phyloP scores from a whole-genome alignment of 1,139 yeast species.

The Komagataea norvegica region DNA sequence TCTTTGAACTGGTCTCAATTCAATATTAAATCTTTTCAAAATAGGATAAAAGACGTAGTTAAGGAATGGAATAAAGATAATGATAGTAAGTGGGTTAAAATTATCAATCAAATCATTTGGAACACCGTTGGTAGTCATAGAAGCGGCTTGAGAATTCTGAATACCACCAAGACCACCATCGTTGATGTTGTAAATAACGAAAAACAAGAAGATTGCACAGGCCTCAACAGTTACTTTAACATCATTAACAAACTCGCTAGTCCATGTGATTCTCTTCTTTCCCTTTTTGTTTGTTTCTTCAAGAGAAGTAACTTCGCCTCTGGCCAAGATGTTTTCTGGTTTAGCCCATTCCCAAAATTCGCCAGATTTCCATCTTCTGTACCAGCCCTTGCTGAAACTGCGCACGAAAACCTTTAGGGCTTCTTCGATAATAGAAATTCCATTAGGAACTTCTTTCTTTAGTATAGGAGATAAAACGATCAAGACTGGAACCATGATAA shows the following conservation, averaged over 20 bases:
- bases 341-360: conserved; percentile 53
- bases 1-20: conserved; percentile 66
- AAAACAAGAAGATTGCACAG: conserved; percentile 59
- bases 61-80: conserved; percentile 58
- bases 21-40: conserved; percentile 49
- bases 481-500: conserved; percentile 45
- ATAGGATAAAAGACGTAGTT: conserved; percentile 55
- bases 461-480: conserved; percentile 36
- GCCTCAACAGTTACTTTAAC: conserved; percentile 53
- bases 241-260: conserved; percentile 57
- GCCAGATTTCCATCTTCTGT: conserved; percentile 34
- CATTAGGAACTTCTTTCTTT: conserved; percentile 35
- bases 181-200: conserved; percentile 55
- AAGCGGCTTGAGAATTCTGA: conserved; percentile 61
- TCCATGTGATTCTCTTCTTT: conserved; percentile 33
- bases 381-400: conserved; percentile 39
- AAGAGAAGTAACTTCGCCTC: conserved; percentile 22
- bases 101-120: conserved; percentile 69
- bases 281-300: conserved; percentile 30
- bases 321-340: conserved; percentile 39
- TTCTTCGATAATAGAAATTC: conserved; percentile 46
- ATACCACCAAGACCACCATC: conserved; percentile 64
- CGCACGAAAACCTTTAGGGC: conserved; percentile 38
- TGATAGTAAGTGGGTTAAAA: conserved; percentile 64
- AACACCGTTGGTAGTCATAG: conserved; percentile 61